These are phyloP conservation scores for Vachellia collinsii DNA, from an alignment of 306 rosid species.

Conservation along the genomic window DNA sequence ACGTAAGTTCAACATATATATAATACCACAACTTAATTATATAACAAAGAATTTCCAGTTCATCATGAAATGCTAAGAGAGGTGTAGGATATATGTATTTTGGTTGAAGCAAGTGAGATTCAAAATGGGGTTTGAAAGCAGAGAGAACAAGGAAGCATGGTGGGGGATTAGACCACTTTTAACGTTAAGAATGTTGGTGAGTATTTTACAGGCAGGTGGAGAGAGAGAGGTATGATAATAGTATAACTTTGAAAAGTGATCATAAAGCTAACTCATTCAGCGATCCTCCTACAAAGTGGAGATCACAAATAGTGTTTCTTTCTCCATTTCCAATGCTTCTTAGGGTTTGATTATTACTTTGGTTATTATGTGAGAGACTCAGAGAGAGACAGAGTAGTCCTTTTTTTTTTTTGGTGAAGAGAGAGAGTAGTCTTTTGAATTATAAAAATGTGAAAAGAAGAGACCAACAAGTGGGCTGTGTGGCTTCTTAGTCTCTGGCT, in stretches of 20 bases:
- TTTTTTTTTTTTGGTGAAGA: too few relatives aligned
- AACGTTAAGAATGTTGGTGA: constrained; percentile 70
- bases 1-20: neutral
- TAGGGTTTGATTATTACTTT: constrained; percentile 58
- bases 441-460: constrained; percentile 51
- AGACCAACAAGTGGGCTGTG: constrained; percentile 47
- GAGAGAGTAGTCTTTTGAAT: neutral
- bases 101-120: neutral
- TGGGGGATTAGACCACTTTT: constrained; percentile 61
- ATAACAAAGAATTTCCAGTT: too few relatives aligned
- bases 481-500: neutral
- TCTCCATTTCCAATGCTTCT: constrained; percentile 81
- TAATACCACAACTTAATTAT: too few relatives aligned
- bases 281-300: constrained; percentile 57
- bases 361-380: constrained; percentile 33
- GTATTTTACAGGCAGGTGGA: constrained; percentile 33
- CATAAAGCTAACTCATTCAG: constrained; percentile 62
- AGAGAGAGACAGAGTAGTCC: neutral
- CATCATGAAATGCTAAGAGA: too few relatives aligned
- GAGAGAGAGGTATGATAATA: constrained; percentile 32
- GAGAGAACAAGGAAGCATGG: constrained; percentile 52
- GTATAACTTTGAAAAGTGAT: constrained; percentile 59
- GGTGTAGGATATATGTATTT: neutral
- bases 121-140: constrained; percentile 32
- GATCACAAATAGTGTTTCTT: constrained; percentile 55